A percentile compares a stretch with the other conserved stretches of the same genome.
phyloP scores from a whole-genome alignment of 1,139 yeast genomes.

The Candida sp. region DNA sequence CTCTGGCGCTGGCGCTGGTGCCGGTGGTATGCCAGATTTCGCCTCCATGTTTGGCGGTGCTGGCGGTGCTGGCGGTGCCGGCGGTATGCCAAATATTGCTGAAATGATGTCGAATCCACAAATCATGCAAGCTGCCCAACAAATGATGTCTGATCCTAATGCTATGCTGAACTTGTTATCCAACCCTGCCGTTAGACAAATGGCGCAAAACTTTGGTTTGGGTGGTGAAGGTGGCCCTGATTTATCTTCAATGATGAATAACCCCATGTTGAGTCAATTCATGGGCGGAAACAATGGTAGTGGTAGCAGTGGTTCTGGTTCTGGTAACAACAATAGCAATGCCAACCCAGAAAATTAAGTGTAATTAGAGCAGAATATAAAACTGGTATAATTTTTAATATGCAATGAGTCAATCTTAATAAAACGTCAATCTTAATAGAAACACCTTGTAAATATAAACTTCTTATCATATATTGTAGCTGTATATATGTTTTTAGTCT shows the following conservation, averaged over 20 bases:
- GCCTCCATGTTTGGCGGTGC: conserved; percentile 64
- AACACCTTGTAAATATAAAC: too few relatives aligned
- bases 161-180: conserved; percentile 75
- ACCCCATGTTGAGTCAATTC: conserved; percentile 65
- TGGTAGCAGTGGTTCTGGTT: conserved; percentile 30
- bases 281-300: conserved; percentile 36
- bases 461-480: too few relatives aligned
- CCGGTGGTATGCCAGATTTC: conserved; percentile 74
- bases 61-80: conserved; percentile 69
- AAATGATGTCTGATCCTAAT: conserved; percentile 86
- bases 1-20: conserved; percentile 52
- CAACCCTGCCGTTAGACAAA: conserved; percentile 74
- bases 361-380: not conserved
- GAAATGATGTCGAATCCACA: conserved; percentile 86
- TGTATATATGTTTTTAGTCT: too few relatives aligned
- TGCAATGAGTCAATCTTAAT: too few relatives aligned
- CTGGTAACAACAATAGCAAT: conserved; percentile 32
- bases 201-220: conserved; percentile 68
- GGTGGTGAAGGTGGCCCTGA: conserved; percentile 59
- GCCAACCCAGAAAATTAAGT: conserved; percentile 1
- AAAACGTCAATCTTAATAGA: too few relatives aligned
- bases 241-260: conserved; percentile 69
- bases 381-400: too few relatives aligned
- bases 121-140: conserved; percentile 89
- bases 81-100: conserved; percentile 52